Conservation (phyloP, 768 basidiomycete species). For the Trametes cinnabarina region DNA sequence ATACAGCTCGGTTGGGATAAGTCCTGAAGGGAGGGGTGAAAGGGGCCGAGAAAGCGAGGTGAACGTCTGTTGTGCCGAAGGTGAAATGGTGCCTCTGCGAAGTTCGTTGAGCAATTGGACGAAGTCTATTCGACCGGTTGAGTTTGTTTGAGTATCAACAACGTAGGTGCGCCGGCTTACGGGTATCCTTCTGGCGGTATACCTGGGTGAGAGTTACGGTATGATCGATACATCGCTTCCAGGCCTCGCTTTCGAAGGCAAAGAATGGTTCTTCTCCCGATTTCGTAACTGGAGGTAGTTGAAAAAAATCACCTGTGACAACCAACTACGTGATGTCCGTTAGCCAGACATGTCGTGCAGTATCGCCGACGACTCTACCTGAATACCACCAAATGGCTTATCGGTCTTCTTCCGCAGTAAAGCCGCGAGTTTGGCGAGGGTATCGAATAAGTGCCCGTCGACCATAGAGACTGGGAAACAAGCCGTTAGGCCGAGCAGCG, state of each 20-base stretch:
- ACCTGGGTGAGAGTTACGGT: constrained; percentile 70
- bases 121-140: constrained; percentile 43
- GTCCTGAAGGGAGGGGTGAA: constrained; percentile 25
- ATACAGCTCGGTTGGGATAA: constrained; percentile 55
- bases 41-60: constrained; percentile 42
- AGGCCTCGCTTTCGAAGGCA: constrained; percentile 61
- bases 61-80: constrained; percentile 47
- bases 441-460: constrained; percentile 60
- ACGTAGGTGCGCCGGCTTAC: constrained; percentile 36
- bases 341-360: neutral
- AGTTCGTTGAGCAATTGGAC: constrained; percentile 75
- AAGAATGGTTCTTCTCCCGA: constrained; percentile 46
- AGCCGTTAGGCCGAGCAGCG: no score
- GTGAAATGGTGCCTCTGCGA: constrained; percentile 56
- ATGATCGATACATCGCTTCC: constrained; percentile 55
- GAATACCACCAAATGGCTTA: constrained; percentile 66
- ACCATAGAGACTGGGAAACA: constrained; percentile 79
- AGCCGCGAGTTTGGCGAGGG: constrained; percentile 50
- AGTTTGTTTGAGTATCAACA: neutral
- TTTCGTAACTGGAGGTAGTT: constrained; percentile 58
- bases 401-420: constrained; percentile 48
- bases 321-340: constrained; percentile 37
- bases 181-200: constrained; percentile 70
- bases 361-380: constrained; percentile 37
- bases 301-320: constrained; percentile 67